phyloP scores from a whole-genome alignment of 805 yeast genomes.

The Tetrapisispora arboricola region DNA sequence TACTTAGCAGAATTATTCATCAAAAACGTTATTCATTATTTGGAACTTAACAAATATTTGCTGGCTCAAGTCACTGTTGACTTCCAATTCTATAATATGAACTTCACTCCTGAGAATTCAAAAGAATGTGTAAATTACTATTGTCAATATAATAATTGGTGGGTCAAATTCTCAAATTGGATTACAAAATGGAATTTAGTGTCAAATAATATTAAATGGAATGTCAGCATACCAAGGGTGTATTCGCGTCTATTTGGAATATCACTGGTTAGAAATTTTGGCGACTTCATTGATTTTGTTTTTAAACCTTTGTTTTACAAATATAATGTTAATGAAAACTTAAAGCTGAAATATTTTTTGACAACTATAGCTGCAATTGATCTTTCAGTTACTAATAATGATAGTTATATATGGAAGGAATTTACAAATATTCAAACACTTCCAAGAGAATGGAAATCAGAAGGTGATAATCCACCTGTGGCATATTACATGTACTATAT shows the following conservation, averaged over 20 bases:
- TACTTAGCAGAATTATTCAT: constrained; percentile 29
- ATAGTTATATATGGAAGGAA: constrained; percentile 21
- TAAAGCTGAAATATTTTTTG: constrained; percentile 21
- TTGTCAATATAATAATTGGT: constrained; percentile 17
- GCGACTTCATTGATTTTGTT: constrained; percentile 25
- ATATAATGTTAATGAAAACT: constrained; percentile 15
- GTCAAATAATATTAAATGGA: constrained; percentile 34
- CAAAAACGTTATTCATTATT: constrained; percentile 24
- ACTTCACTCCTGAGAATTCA: background rate
- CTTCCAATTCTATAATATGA: constrained; percentile 16
- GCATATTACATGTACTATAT: constrained; percentile 32
- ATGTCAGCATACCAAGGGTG: constrained; percentile 28
- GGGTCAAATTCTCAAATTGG: constrained; percentile 31
- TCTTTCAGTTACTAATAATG: constrained; percentile 19
- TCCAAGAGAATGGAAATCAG: constrained; percentile 25
- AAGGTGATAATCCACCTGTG: constrained; percentile 31
- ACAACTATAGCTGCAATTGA: constrained; percentile 29
- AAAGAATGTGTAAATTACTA: background rate
- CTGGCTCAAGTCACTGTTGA: constrained; percentile 31
- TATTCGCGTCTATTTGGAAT: constrained; percentile 18
- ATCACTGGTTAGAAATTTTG: constrained; percentile 22
- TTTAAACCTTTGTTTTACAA: constrained; percentile 28
- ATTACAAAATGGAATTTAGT: constrained; percentile 29
- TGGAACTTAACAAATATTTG: constrained; percentile 33
- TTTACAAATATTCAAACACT: constrained; percentile 11